A percentile compares a stretch with the other conserved stretches of the same genome.
Evolutionary conservation across 2,329 filamentous ascomycete species (phyloP).

Genomic region (Fusarium metavorans): DNA sequence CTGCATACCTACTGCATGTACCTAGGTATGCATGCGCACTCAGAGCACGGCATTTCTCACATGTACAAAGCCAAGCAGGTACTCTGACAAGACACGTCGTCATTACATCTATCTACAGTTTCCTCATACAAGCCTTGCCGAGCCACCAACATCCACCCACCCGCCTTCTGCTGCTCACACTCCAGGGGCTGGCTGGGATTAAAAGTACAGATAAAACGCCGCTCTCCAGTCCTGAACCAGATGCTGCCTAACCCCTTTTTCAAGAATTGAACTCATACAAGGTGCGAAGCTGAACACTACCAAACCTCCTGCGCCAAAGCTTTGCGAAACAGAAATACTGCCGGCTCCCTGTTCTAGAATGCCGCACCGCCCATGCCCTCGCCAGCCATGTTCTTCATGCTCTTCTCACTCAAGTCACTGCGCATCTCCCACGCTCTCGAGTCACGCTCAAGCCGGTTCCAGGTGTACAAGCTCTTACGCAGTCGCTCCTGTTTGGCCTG

Average conservation of each 20-base stretch:
- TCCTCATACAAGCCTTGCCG: constrained; percentile 10
- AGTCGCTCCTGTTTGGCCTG: constrained; percentile 66
- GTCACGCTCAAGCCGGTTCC: constrained; percentile 68
- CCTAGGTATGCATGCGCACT: not conserved
- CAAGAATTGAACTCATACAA: constrained; percentile 5
- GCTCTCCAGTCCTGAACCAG: constrained; percentile 7
- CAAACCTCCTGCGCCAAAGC: constrained; percentile 19
- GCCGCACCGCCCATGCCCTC: constrained; percentile 67
- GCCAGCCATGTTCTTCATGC: constrained; percentile 67
- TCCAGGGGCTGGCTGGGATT: constrained; percentile 6
- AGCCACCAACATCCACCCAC: not conserved
- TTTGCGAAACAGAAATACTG: constrained; percentile 1
- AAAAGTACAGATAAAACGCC: constrained; percentile 12
- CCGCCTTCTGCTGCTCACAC: constrained; percentile 6
- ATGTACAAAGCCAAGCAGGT: not conserved
- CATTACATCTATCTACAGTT: constrained; percentile 16
- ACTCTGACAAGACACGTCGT: constrained; percentile 3
- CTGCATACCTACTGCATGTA: not conserved
- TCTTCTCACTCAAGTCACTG: constrained; percentile 68
- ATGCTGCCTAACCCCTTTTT: constrained; percentile 1
- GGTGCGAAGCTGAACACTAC: constrained; percentile 11
- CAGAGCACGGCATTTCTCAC: not conserved
- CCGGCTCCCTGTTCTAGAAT: constrained; percentile 53
- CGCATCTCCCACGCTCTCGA: constrained; percentile 65
- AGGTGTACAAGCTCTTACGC: constrained; percentile 63